Base-by-base conservation (phyloP, 306 rosid genomes). In the Cicer pinnatifidum region DNA sequence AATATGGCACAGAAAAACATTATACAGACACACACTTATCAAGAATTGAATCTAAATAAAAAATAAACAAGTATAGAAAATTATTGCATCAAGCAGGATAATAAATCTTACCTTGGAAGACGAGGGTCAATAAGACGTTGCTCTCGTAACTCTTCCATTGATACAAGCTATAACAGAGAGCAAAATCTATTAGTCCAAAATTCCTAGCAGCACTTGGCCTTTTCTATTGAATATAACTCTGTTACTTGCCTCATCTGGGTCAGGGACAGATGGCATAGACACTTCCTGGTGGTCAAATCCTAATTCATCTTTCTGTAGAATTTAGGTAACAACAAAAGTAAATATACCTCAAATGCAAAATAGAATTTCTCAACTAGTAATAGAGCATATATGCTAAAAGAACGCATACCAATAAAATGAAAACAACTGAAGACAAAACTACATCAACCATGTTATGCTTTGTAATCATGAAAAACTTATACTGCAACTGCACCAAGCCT, bases 91-190 rank as follows among this genome's bases (percentile, higher is more conserved):
- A 67, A 73, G 44, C 51, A 69, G 39, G 62, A 72, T 41, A 46
- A 17, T 12, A 69, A 71, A 75, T 37, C 73, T 71, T 75, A 91
- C 98, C 97, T 84, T 35, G 97, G 98, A 82, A 94, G 90, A 69
- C 81, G 86, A 10, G 98, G 95, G 76, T 94, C 91, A 50, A 82
- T 87, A 57, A 94, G 86, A 50, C 97, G 96, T 62, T 77, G 89
- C 75, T 94, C 88, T 2, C 92, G 87, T 47, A 94, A 78, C 83
- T 88, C 98, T 77, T 94, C 98, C 92, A 94, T 60, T 6, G 96
- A 84, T 43, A 85, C 67, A 86, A 94, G 98, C 98, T 94, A 84
- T 45, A 79, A 76, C 11, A 79, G 39, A 53, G 45, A 66, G 16
- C 72, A 66, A 39, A 77, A 33, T 28, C 52, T 9, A n/a, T 52